Evolutionary conservation across 495 filamentous ascomycete genomes (phyloP), one percentile per base, ranked within the genome.

Genomic region (Amniculicola lignicola): DNA sequence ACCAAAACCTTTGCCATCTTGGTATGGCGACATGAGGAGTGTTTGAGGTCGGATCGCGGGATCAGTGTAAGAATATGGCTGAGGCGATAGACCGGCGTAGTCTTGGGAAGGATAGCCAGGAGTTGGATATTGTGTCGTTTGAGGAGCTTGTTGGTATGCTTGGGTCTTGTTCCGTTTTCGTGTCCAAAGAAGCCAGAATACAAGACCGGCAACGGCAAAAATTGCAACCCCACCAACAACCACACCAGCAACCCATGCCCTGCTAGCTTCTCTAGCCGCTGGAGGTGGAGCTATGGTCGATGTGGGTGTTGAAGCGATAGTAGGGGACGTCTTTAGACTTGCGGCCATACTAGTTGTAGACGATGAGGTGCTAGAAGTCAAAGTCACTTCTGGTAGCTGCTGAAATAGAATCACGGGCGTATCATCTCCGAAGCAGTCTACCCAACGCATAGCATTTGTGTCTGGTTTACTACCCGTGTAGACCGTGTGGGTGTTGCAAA

Each of bases 211-310:
- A 33, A 48, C 36, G 4, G 44, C 44, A n/a, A 48, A 3, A 4
- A 48, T 5, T 4, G 44, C 25, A 19, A 48, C 5, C 12, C 25
- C 9, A 3, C 44, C 44, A 28, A 48, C 27, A 2, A 48, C 44
- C 4, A 35, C 44, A 27, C 44, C 44, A 6, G 44, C 44, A 5
- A 48, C 36, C 44, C 44, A 48, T 11, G 27, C 44, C 16, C 36
- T 48, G 16, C 28, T 48, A 11, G 44, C 10, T 48, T 19, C 4
- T 6, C 36, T 36, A 12, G n/a, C 10, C n/a, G n/a, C n/a, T n/a
- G n/a, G n/a, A n/a, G n/a, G n/a, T n/a, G n/a, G n/a, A n/a, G n/a
- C n/a, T n/a, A n/a, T n/a, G n/a, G n/a, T n/a, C n/a, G n/a, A n/a
- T n/a, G n/a, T n/a, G n/a, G n/a, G n/a, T n/a, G n/a, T n/a, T n/a